Evolutionary conservation across 2,329 filamentous ascomycete species (phyloP).

Genomic region (Calonectria pseudoreteaudii): DNA sequence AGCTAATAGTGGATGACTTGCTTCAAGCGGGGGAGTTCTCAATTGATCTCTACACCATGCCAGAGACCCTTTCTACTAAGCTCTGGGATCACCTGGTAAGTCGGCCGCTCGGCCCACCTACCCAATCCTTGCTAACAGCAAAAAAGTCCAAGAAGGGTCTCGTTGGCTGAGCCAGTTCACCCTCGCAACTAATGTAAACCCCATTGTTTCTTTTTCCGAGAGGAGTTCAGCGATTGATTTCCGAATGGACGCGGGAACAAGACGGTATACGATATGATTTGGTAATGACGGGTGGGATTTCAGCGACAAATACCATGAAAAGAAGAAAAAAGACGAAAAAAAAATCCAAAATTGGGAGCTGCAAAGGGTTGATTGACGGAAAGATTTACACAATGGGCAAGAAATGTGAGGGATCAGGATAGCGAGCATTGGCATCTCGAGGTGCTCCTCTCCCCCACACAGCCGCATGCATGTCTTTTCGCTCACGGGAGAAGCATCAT

Average conservation of each 20-base stretch:
- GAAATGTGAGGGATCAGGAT: neutral
- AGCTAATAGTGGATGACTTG: slow-evolving; percentile 52
- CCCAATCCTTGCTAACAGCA: slow-evolving; percentile 7
- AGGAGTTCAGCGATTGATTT: slow-evolving; percentile 34
- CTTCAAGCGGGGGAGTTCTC: slow-evolving; percentile 90
- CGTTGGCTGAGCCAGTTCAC: slow-evolving; percentile 45
- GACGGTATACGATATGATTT: slow-evolving; percentile 38
- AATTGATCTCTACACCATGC: slow-evolving; percentile 97
- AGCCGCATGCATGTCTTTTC: slow-evolving; percentile 11
- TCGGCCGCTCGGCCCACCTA: slow-evolving; percentile 13
- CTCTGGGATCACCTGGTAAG: slow-evolving; percentile 87
- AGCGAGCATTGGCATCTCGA: neutral
- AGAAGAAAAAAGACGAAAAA: slow-evolving; percentile 7
- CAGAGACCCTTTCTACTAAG: slow-evolving; percentile 88
- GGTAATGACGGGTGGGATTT: slow-evolving; percentile 33
- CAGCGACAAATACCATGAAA: slow-evolving; percentile 7
- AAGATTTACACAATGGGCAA: neutral
- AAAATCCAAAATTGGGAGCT: neutral
- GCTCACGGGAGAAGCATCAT: slow-evolving; percentile 1
- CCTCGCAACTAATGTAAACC: slow-evolving; percentile 32
- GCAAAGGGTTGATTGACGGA: neutral
- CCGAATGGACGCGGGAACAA: slow-evolving; percentile 33
- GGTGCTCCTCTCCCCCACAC: slow-evolving; percentile 10
- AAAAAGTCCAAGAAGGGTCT: slow-evolving; percentile 55
- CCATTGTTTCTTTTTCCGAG: slow-evolving; percentile 32